Base-by-base conservation (phyloP, 2,329 filamentous ascomycete species). In the Alternaria brassicicola region DNA sequence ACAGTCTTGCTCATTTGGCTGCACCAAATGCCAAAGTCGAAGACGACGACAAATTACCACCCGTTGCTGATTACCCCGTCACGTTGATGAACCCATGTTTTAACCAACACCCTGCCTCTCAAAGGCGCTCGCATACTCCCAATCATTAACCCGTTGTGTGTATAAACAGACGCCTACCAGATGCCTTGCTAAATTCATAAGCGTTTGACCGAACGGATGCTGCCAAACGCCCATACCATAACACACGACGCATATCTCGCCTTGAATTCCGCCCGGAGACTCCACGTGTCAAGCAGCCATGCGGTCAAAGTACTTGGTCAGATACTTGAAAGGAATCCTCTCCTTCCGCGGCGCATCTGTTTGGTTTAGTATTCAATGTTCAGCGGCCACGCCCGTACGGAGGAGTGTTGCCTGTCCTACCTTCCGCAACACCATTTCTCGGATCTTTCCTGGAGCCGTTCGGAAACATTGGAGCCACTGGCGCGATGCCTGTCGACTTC, bases 391-490 rank as follows among this genome's bases (percentile, higher is more conserved):
- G 30, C 19, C 8, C 8, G 30, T 47, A 47, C 19, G 43, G 43
- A 1, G 43, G 13, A 17, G 43, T 33, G 9, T 1, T 35, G 4
- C 13, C 43, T 0, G 3, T 10, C 43, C 28, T 4, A 47, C 43
- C 19, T 1, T 25, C 17, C 3, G 43, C 36, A 31, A 31, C n/a
- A 7, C 33, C 52, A n/a, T 56, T 50, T 55, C 55, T 60, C 51
- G 35, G 47, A 3, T 39, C 55, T 43, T 60, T 64, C 59, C 19
- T n/a, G 26, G 12, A 19, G 8, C 15, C 26, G 3, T 43, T 57
- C 1, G 38, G 38, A 33, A 63, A 15, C 70, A 72, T 72, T 2
- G 58, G 55, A 26, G 70, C 68, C 28, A 66, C 59, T n/a, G 68
- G 70, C n/a, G 61, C 68, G n/a, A 30, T 17, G 1, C 52, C 45